Evolutionary conservation across 2,329 filamentous ascomycete genomes (phyloP), one percentile per base, ranked within the genome.

Genomic region (Phyllachora maydis): DNA sequence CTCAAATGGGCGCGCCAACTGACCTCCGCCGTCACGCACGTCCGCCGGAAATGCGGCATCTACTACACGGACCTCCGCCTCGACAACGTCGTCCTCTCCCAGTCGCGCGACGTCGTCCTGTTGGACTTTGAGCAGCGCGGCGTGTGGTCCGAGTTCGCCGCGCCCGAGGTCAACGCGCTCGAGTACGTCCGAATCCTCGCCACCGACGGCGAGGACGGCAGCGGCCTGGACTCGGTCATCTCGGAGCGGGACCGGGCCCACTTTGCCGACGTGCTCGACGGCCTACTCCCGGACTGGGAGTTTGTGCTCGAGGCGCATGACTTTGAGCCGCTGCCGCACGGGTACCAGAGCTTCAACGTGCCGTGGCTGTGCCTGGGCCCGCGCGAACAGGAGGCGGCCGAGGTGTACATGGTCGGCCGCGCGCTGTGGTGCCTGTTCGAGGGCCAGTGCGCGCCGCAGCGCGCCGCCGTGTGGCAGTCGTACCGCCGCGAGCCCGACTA

Each of bases 361-460:
- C 44, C 62, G 4, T 70, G 64, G 64, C 46, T 55, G 4, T 57
- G 53, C 24, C 47, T 69, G n/a, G 53, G 46, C 9, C 38, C 41
- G 2, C 29, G 29, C 3, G 64, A 69, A 32, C 57, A 62, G 31
- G 65, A 69, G 34, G 49, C 56, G 0, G 63, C 63, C 11, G 58
- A 65, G 37, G 63, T 66, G 2, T 70, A 67, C 41, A 67, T 68
- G 63, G 54, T 70, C 10, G 65, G 63, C 5, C 52, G 64, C 18
- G 49, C 66, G 14, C 45, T 70, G 22, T 70, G 64, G 63, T 69
- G 65, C 35, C 54, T 69, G 10, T 69, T 69, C 27, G 65, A 70
- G 37, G 62, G 60, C 11, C 55, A 58, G 35, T 60, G 59, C 28
- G 62, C 61, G 3, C 63, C 64, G 2, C 59, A 69, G 33, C 50